Percentiles rank a stretch among this genome's conserved stretches.
Evolutionary conservation across 805 yeast species (phyloP).

Genomic region (Scheffersomyces amazonensis): DNA sequence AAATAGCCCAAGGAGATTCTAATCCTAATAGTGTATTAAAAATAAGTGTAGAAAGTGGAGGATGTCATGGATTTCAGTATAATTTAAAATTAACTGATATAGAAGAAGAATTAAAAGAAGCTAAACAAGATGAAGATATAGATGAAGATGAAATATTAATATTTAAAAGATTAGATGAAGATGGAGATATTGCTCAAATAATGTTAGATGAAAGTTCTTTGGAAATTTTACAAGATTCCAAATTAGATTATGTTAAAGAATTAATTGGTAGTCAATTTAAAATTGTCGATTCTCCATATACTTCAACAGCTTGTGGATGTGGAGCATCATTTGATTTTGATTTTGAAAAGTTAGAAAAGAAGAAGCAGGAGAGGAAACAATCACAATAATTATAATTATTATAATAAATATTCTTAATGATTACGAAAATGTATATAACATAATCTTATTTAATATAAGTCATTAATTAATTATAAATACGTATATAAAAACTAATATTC

Average conservation of each 20-base stretch:
- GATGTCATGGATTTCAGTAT: slow-evolving; percentile 97
- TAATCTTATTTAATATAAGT: too few relatives aligned
- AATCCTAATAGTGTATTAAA: slow-evolving; percentile 64
- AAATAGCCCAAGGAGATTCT: slow-evolving; percentile 50
- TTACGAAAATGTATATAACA: too few relatives aligned
- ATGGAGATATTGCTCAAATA: slow-evolving; percentile 40
- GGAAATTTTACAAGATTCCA: slow-evolving; percentile 79
- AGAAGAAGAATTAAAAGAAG: slow-evolving; percentile 29
- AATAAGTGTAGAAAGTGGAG: slow-evolving; percentile 88
- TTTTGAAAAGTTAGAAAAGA: slow-evolving; percentile 38
- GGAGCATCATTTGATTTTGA: slow-evolving; percentile 48
- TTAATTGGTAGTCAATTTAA: slow-evolving; percentile 93
- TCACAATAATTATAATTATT: not conserved
- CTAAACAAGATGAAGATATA: slow-evolving; percentile 15
- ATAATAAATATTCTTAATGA: too few relatives aligned
- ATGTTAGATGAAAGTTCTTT: slow-evolving; percentile 79
- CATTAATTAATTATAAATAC: too few relatives aligned
- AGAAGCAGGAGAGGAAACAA: slow-evolving; percentile 11
- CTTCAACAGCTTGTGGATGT: slow-evolving; percentile 52
- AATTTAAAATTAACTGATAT: slow-evolving; percentile 59
- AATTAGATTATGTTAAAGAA: slow-evolving; percentile 85
- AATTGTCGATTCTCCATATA: slow-evolving; percentile 84
- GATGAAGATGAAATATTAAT: slow-evolving; percentile 36
- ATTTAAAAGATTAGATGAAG: slow-evolving; percentile 56
- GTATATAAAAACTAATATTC: too few relatives aligned